Evolutionary conservation across 257 asterid genomes (phyloP).

Genomic region (Solanum etuberosum): DNA sequence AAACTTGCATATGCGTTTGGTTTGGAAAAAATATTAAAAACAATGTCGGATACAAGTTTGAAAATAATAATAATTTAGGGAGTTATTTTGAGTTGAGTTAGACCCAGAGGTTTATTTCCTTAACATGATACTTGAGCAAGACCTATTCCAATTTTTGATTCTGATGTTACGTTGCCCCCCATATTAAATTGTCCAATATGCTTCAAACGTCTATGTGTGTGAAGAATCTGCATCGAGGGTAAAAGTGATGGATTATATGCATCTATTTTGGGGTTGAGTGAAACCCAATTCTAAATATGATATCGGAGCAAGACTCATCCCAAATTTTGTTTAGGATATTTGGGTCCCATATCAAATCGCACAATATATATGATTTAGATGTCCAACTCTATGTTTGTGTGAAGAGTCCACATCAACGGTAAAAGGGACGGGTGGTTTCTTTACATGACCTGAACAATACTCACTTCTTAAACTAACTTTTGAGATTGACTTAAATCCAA

Average conservation of each 20-base stretch:
- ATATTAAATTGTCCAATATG: neutral
- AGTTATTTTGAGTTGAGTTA: no score
- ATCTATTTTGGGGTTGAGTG: neutral
- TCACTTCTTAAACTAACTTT: neutral
- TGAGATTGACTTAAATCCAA: neutral
- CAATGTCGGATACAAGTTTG: neutral
- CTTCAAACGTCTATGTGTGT: neutral
- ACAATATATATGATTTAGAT: neutral
- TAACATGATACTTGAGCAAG: no score
- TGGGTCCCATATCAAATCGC: neutral
- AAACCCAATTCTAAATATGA: neutral
- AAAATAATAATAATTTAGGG: no score
- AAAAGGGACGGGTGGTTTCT: neutral
- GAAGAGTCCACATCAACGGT: neutral
- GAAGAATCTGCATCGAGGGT: neutral
- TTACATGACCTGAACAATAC: neutral
- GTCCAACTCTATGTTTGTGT: neutral
- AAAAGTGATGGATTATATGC: neutral
- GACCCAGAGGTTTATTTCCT: no score
- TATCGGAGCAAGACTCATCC: neutral
- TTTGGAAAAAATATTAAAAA: neutral
- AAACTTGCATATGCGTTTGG: neutral
- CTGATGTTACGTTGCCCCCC: neutral
- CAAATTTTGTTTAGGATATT: neutral
- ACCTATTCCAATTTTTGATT: no score